A percentile compares a stretch with the other conserved stretches of the same genome.
phyloP scores from a whole-genome alignment of 352 stramenopile species.

The Phytophthora pinifolia region DNA sequence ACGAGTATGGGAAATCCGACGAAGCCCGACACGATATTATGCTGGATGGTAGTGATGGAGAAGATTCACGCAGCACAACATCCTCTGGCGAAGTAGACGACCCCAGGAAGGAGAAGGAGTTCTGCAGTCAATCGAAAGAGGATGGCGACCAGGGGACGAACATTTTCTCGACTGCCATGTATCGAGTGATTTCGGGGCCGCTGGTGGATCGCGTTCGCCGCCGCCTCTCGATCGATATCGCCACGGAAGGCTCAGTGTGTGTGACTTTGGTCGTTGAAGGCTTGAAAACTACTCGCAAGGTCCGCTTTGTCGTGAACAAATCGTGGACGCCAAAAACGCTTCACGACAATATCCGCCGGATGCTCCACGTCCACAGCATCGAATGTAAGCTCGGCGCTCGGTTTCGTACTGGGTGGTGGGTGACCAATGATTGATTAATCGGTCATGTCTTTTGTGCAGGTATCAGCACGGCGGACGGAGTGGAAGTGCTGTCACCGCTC shows the following conservation, averaged over 20 bases:
- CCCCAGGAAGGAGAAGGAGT: conserved; percentile 22
- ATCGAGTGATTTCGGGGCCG: conserved; percentile 76
- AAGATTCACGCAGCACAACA: conserved; percentile 41
- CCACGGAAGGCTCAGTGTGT: conserved; percentile 70
- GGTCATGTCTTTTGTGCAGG: conserved; percentile 30
- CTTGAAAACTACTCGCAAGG: conserved; percentile 50
- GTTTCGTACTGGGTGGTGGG: not conserved
- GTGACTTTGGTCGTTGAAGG: conserved; percentile 72
- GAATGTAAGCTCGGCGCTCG: conserved; percentile 43
- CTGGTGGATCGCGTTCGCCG: conserved; percentile 77
- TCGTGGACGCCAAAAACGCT: conserved; percentile 56
- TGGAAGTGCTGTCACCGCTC: conserved; percentile 68
- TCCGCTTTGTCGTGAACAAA: conserved; percentile 80
- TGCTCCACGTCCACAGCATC: conserved; percentile 68
- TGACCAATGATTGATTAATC: conserved; percentile 13
- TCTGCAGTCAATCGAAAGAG: conserved; percentile 16
- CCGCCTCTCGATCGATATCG: conserved; percentile 78
- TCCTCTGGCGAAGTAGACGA: conserved; percentile 46
- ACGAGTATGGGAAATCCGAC: conserved; percentile 55
- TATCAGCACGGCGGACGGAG: conserved; percentile 51
- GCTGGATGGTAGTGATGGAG: conserved; percentile 52
- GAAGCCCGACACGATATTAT: conserved; percentile 31
- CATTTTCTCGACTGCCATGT: conserved; percentile 85
- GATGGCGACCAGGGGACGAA: conserved; percentile 34
- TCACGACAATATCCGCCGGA: conserved; percentile 65